Conservation (phyloP, 108 stramenopile species). For the Cyclotella cryptica region DNA sequence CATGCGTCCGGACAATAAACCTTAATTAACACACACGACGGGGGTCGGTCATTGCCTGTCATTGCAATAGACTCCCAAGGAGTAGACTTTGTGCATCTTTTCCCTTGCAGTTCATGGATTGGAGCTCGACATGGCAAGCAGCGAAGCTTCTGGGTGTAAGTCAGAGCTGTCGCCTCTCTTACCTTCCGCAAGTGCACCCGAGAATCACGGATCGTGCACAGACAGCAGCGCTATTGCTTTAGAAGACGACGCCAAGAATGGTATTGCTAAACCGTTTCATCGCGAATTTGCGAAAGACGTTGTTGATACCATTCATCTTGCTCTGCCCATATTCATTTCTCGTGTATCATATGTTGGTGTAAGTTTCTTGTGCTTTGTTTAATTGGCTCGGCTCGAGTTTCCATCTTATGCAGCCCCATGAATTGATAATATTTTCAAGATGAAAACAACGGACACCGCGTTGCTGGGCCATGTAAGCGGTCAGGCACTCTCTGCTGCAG, state of each 20-base stretch:
- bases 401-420: not conserved
- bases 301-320: constrained; percentile 60
- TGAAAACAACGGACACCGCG: constrained; percentile 85
- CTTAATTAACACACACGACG: too few species aligned
- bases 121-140: too few species aligned
- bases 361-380: constrained; percentile 8
- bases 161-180: not conserved
- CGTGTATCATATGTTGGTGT: constrained; percentile 71
- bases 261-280: not conserved
- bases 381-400: not conserved
- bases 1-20: too few species aligned
- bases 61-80: too few species aligned
- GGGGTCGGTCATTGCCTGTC: too few species aligned
- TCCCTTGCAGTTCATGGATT: too few species aligned
- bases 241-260: not conserved
- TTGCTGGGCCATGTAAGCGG: constrained; percentile 78
- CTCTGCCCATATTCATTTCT: constrained; percentile 68
- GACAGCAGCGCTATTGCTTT: not conserved
- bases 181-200: not conserved
- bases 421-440: constrained; percentile 24
- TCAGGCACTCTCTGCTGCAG: constrained; percentile 66
- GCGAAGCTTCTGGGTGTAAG: too few species aligned
- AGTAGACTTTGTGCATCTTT: too few species aligned
- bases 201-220: not conserved
- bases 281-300: constrained; percentile 25